Evolutionary conservation across 129 eudicot species (phyloP), one percentile per base, ranked within the genome.

Genomic region (Cynara cardunculus): DNA sequence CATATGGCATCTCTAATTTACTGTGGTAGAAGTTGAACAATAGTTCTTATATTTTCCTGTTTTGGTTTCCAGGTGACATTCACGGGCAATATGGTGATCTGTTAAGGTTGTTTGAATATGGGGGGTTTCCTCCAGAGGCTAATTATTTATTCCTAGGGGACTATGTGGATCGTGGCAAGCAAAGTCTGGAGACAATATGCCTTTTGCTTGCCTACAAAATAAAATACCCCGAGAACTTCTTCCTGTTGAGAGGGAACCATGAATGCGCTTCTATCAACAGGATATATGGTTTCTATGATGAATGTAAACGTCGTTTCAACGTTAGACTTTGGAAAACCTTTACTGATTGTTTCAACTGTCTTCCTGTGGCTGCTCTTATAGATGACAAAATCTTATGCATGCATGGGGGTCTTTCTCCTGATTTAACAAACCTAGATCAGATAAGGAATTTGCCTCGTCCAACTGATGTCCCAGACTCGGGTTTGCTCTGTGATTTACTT

Each of bases 331-430:
- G 96, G 96, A 90, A 86, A 74, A 76, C 81, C 4, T 90, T 90
- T 79, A 90, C 90, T 3, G 90, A 90, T 7, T 90, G 92, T 80
- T 90, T 90, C 76, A 90, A 90, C 27, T 90, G 96, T 73, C 96
- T 90, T 72, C 96, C 96, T 25, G 96, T 88, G 5, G 90, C 96
- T 53, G 96, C 92, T 66, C 86, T 90, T 34, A 88, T 90, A 62
- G 96, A 90, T 80, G 96, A 90, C 79, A 90, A 90, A 76, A 90
- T 90, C 67, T 85, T 90, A 56, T 90, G 92, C 82, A 88, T 90
- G 96, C 96, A 90, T 72, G 96, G 92, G 24, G 96, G 96, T 25
- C 89, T 90, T 73, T 90, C 96, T 71, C 96, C 96, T 1, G 92
- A 88, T 78, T 75, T 90, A 69, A 86, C 88, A 5, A 78, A 82